A percentile compares a stretch with the other conserved stretches of the same genome.
phyloP scores from a whole-genome alignment of 768 basidiomycete species.

The Serendipita sp. region DNA sequence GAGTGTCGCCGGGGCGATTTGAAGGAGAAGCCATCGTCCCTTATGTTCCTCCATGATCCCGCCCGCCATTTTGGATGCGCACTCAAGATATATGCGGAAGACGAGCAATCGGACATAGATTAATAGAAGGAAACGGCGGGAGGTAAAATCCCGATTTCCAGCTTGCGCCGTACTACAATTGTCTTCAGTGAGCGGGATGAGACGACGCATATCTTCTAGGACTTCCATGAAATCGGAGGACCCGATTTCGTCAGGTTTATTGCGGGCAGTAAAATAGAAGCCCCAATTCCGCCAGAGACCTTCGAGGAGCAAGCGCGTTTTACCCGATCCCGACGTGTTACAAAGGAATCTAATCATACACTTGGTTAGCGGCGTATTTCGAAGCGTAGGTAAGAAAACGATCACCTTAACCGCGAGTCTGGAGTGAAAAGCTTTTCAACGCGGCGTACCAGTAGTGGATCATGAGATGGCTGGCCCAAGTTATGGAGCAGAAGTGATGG shows the following conservation, averaged over 20 bases:
- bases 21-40: neutral
- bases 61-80: neutral
- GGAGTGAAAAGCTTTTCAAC: neutral
- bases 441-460: neutral
- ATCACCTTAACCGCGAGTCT: neutral
- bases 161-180: neutral
- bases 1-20: neutral
- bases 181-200: neutral
- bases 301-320: neutral
- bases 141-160: neutral
- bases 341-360: neutral
- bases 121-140: neutral
- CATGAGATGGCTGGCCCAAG: neutral
- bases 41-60: neutral
- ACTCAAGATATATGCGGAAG: neutral
- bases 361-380: no score
- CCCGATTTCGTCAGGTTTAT: neutral
- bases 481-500: neutral
- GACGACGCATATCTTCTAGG: neutral
- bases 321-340: neutral
- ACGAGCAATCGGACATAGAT: neutral
- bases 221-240: neutral
- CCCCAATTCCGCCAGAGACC: neutral
- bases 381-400: no score
- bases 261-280: neutral